A percentile compares a stretch with the other conserved stretches of the same genome.
These are phyloP conservation scores for Ceratocystis cacaofunesta DNA, from an alignment of 2,329 filamentous ascomycete species.

Conservation along the genomic window DNA sequence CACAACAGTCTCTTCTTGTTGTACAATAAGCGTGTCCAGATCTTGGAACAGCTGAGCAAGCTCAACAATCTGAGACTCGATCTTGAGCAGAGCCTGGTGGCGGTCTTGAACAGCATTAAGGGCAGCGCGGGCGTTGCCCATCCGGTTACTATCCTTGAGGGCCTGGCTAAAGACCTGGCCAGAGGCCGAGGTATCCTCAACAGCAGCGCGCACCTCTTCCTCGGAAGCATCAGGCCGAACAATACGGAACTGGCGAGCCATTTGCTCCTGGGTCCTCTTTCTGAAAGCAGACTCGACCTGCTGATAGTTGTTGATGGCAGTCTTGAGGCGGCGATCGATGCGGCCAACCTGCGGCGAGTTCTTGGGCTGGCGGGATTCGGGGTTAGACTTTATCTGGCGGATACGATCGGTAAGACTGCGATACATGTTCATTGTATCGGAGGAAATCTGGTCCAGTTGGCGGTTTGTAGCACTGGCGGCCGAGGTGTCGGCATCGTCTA, in stretches of 20 bases:
- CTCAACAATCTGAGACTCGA: slow-evolving; percentile 79
- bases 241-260: slow-evolving; percentile 80
- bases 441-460: slow-evolving; percentile 57
- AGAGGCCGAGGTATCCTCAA: slow-evolving; percentile 49
- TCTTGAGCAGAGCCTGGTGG: slow-evolving; percentile 78
- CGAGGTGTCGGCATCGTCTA: slow-evolving; percentile 61
- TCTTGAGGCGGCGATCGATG: slow-evolving; percentile 65
- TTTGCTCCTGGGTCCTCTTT: slow-evolving; percentile 66
- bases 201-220: slow-evolving; percentile 60
- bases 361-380: slow-evolving; percentile 55
- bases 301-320: slow-evolving; percentile 70
- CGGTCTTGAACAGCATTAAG: slow-evolving; percentile 68
- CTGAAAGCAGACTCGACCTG: slow-evolving; percentile 65
- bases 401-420: slow-evolving; percentile 65
- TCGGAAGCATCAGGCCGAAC: slow-evolving; percentile 70
- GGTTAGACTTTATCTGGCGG: slow-evolving; percentile 66
- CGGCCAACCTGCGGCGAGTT: slow-evolving; percentile 71
- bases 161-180: slow-evolving; percentile 81
- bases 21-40: slow-evolving; percentile 68
- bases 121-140: slow-evolving; percentile 66
- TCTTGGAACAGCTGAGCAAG: slow-evolving; percentile 79
- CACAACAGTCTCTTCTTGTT: slow-evolving; percentile 68
- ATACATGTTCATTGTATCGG: slow-evolving; percentile 73
- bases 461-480: slow-evolving; percentile 49
- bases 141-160: slow-evolving; percentile 64